Base-by-base conservation (phyloP, 768 basidiomycete genomes). In the Hygrophorus russula region DNA sequence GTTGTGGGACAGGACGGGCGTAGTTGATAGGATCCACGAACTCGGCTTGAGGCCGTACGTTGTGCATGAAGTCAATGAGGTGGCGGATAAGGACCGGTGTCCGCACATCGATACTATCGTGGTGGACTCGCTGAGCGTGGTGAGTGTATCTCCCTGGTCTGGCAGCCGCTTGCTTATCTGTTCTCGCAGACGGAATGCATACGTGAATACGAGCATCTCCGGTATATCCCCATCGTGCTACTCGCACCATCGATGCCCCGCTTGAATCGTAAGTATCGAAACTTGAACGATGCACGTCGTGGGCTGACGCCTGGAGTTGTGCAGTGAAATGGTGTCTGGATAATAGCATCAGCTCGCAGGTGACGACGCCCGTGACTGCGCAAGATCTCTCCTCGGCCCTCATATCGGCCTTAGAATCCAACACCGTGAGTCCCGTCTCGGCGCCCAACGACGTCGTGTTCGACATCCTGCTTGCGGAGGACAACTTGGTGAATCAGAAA, bases 191-290 rank as follows among this genome's bases (percentile, higher is more conserved):
- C 90, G 17, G 91, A 96, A 58, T 76, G 71, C 50, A 73, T 98
- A 44, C 78, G 94, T 40, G 92, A 96, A 57, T 74, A 85, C 49
- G 96, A 99, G 56, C 90, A 94, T 56, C 66, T 99, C 45, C 80
- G 96, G 38, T 97, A 97, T 56, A 96, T 99, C 49, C 96, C 96
- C 0, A 85, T 97, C 46, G 91, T 97, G 1, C 74, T 99, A 11
- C 69, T 94, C 15, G 80, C 85, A 7, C 88, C 91, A 1, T 78
- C 76, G 9, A 73, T 84, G 63, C 80, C 80, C 6, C 74, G 78
- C 11, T 66, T 88, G 47, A 85, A 88, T 50, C 68, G 84, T 88
- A 60, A 59, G 86, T 55, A 10, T 9, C 31, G 34, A n/a, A n/a
- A n/a, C n/a, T n/a, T n/a, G n/a, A n/a, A n/a, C n/a, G n/a, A n/a